phyloP scores from a whole-genome alignment of 192 early-diverging fungal species.

The Pilaira anomala region DNA sequence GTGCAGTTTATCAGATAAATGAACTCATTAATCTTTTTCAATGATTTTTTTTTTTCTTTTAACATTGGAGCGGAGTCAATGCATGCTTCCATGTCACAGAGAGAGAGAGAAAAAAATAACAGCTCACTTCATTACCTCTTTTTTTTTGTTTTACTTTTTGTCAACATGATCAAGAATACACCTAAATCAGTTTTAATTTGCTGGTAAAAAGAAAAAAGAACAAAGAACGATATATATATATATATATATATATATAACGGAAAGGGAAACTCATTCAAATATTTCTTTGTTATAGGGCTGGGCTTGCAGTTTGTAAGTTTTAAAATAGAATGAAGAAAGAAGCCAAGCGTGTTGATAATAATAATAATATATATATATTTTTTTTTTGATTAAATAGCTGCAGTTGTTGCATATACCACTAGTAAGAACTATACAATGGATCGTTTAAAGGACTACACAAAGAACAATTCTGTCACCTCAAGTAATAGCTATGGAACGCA shows the following conservation, averaged over 20 bases:
- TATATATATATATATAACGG: no score
- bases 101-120: no score
- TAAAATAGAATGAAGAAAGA: no score
- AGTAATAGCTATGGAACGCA: not conserved
- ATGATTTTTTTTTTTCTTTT: no score
- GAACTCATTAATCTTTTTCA: no score
- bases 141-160: not conserved
- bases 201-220: no score
- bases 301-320: constrained; percentile 8
- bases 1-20: no score
- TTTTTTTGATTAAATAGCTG: not conserved
- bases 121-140: no score
- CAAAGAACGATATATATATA: no score
- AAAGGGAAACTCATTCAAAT: no score
- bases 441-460: constrained; percentile 1
- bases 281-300: constrained; percentile 3
- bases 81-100: no score
- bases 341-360: not conserved
- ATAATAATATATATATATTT: not conserved
- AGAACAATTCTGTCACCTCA: constrained; percentile 5
- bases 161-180: constrained; percentile 6
- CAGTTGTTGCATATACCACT: not conserved
- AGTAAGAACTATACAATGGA: constrained; percentile 16
- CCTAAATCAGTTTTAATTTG: constrained; percentile 13
- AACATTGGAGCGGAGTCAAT: no score